Base-by-base conservation (phyloP, 257 asterid species). In the Gentiana dahurica region DNA sequence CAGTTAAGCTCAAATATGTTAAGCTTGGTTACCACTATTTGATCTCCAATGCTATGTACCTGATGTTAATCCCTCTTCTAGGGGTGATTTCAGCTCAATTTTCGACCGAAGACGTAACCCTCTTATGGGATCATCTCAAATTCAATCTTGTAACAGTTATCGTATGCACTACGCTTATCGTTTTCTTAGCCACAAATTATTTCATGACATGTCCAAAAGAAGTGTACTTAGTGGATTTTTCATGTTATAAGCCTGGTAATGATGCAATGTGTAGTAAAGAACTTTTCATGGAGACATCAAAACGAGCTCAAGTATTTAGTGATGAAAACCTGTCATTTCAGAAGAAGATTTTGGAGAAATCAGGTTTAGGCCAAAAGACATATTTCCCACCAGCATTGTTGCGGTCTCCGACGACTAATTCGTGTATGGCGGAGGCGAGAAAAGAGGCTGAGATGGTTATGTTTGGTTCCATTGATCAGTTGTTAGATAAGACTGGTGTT, bases 181-280 rank as follows among this genome's bases (percentile, higher is more conserved):
- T 76, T 37, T 62, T 68, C 56, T 34, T 72, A 37, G 68, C 65
- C 3, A 68, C 61, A 1, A 37, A 58, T 56, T 41, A 55, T 48
- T 61, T 64, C 11, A 60, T 68, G 70, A 53, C 63, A 10, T 60
- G 69, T 55, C 74, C 75, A 13, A 61, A 73, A 53, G 62, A 68
- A 41, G 75, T 75, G 7, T 75, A 71, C 54, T 32, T 75, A 2
- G 70, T 75, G 0, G 75, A 75, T 62, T 75, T 75, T 47, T 66
- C 75, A 41, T 71, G 77, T 55, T 75, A 61, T 53, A 68, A 75
- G 37, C 75, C 77, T 2, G 38, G 63, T 7, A 68, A 67, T 1
- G 70, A 75, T 4, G 55, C 52, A 9, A 58, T 71, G 73, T 59
- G 70, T 41, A 9, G 53, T 1, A 43, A 57, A 9, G 65, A 71